Evolutionary conservation across 495 filamentous ascomycete genomes (phyloP).

Genomic region (Penicillium roqueforti): DNA sequence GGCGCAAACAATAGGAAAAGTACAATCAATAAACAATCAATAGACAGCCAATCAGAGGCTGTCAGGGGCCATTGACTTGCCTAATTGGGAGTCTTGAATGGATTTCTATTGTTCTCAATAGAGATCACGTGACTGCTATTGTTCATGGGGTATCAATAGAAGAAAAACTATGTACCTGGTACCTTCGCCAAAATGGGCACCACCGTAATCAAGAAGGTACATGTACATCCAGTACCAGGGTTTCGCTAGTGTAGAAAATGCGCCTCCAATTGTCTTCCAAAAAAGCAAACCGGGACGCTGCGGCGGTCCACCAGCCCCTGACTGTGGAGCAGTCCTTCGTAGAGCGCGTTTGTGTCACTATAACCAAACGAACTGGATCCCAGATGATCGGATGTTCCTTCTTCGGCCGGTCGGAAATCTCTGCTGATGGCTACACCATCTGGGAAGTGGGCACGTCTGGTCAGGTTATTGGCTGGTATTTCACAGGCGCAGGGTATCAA

Average conservation of each 20-base stretch:
- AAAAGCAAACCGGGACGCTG: constrained; percentile 7
- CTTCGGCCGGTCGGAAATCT: constrained; percentile 5
- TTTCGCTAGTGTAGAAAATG: constrained; percentile 7
- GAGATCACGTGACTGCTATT: constrained; percentile 9
- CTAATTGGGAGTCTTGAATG: constrained; percentile 3
- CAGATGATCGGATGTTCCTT: constrained; percentile 16
- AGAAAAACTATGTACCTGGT: constrained; percentile 3
- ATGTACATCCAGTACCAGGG: not conserved
- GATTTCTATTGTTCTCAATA: constrained; percentile 8
- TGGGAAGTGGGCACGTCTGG: constrained; percentile 7
- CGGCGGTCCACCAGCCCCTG: constrained; percentile 22
- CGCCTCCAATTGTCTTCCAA: constrained; percentile 9
- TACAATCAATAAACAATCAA: constrained; percentile 1
- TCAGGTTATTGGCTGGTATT: constrained; percentile 18
- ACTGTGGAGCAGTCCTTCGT: constrained; percentile 21
- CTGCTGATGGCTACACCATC: constrained; percentile 7
- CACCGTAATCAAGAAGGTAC: not conserved
- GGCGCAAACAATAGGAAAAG: constrained; percentile 5
- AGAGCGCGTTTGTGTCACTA: constrained; percentile 22
- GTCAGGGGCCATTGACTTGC: not conserved
- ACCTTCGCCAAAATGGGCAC: not conserved
- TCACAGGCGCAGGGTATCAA: constrained; percentile 5
- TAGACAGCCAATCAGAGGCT: constrained; percentile 5
- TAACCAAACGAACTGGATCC: constrained; percentile 12
- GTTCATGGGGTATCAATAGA: constrained; percentile 7